These are phyloP conservation scores for Panicum virgatum DNA, from an alignment of 202 grass and related monocot species.

Conservation along the genomic window DNA sequence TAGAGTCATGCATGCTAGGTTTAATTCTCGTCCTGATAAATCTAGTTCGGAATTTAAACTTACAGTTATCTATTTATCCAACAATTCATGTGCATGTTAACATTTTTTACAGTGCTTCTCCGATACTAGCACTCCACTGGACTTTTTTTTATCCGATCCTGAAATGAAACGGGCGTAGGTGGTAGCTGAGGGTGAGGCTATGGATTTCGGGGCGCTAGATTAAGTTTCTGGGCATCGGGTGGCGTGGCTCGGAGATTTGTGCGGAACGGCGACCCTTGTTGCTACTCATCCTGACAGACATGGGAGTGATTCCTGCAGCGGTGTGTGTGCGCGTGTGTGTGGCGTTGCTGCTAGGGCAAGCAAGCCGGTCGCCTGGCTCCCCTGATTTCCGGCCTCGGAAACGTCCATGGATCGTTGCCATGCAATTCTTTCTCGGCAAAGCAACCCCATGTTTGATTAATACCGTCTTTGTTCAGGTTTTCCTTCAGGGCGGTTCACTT, in stretches of 20 bases:
- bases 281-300: constrained; percentile 12
- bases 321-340: constrained; percentile 11
- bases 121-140: neutral
- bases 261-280: constrained; percentile 48
- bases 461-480: neutral
- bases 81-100: neutral
- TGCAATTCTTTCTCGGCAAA: neutral
- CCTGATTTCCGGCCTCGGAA: constrained; percentile 31
- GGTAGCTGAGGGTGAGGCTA: neutral
- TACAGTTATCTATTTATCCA: too few species aligned
- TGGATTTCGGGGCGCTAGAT: neutral
- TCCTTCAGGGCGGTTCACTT: too few species aligned
- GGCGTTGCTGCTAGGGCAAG: constrained; percentile 39
- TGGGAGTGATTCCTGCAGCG: constrained; percentile 26
- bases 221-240: neutral
- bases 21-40: too few species aligned
- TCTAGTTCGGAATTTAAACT: too few species aligned
- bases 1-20: too few species aligned
- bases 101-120: neutral
- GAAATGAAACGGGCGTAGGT: neutral
- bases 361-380: constrained; percentile 21
- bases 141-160: neutral
- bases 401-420: neutral
- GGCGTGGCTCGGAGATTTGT: constrained; percentile 30
- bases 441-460: neutral